Evolutionary conservation across 768 basidiomycete species (phyloP), one percentile per base, ranked within the genome.

Genomic region (Suillus discolor): DNA sequence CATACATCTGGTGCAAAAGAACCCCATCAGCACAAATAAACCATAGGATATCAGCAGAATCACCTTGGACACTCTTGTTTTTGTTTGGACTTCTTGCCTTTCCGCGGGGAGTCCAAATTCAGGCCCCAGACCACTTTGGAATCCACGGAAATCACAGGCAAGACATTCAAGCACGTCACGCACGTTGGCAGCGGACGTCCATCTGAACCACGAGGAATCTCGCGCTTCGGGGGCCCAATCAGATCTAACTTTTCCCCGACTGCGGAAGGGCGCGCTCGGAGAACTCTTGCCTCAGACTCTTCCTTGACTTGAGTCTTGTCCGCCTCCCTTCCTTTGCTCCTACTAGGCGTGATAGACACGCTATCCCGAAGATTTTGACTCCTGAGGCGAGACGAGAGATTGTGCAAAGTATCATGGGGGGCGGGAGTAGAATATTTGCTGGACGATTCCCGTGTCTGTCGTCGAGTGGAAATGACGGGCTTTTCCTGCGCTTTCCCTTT

Each of bases 31-130:
- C 42, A 65, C 60, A 67, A 18, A 25, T 25, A 69, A 67, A 66
- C 41, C 62, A 78, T 84, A 45, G 55, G 60, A 36, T 23, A 42
- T 66, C 49, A 68, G 73, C 72, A 18, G 6, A 6, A 42, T 57
- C 74, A 94, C 92, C 92, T 83, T 64, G 91, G 90, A 75, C 92
- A 94, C 36, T 91, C 89, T 67, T 86, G 85, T 66, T 85, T 84
- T 66, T 80, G 80, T 75, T 87, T 88, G 71, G 85, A 87, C 74
- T 84, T 88, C 74, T 80, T 85, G 59, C 80, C 80, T 71, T 76
- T 73, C 68, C 74, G 76, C 6, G 76, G 77, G 39, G 84, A 79
- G 70, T 87, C 86, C 25, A 83, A 66, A 49, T 80, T 82, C 49
- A 89, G 79, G 25, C 91, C 92, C 89, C 90, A 92, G 42, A 92